Evolutionary conservation across 805 yeast genomes (phyloP).

Genomic region (Pichia ethanolica): DNA sequence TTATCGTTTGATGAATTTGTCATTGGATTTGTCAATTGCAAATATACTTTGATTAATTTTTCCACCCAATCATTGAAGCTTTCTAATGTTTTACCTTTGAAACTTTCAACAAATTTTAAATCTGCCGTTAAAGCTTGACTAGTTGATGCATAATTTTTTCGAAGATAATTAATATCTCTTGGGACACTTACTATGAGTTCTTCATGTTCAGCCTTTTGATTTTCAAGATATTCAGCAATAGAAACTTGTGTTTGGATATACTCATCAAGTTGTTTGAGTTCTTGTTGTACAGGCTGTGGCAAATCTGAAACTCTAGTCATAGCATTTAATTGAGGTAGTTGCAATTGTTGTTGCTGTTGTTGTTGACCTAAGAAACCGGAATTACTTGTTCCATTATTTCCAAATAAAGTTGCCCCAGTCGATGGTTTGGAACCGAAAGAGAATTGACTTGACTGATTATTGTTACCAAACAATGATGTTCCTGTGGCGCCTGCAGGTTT

Average conservation of each 20-base stretch:
- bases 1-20: slow-evolving; percentile 19
- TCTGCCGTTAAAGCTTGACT: slow-evolving; percentile 55
- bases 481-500: slow-evolving; percentile 7
- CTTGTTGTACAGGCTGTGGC: slow-evolving; percentile 62
- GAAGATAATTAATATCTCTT: slow-evolving; percentile 58
- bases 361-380: slow-evolving; percentile 6
- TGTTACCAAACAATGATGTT: slow-evolving; percentile 13
- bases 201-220: slow-evolving; percentile 54
- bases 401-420: slow-evolving; percentile 17
- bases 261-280: slow-evolving; percentile 61
- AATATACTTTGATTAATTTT: slow-evolving; percentile 29
- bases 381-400: slow-evolving; percentile 1
- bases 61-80: slow-evolving; percentile 33
- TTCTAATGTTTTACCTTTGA: slow-evolving; percentile 34
- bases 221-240: slow-evolving; percentile 59
- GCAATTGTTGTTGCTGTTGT: slow-evolving; percentile 34
- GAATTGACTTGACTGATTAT: slow-evolving; percentile 13
- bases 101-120: slow-evolving; percentile 36
- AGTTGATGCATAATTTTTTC: slow-evolving; percentile 52
- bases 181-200: slow-evolving; percentile 65
- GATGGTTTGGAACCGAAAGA: slow-evolving; percentile 18
- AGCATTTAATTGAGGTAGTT: slow-evolving; percentile 49
- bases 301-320: slow-evolving; percentile 71
- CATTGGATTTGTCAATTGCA: slow-evolving; percentile 31
- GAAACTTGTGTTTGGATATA: slow-evolving; percentile 69